phyloP scores from a whole-genome alignment of 352 stramenopile species.

The Pythium insidiosum region DNA sequence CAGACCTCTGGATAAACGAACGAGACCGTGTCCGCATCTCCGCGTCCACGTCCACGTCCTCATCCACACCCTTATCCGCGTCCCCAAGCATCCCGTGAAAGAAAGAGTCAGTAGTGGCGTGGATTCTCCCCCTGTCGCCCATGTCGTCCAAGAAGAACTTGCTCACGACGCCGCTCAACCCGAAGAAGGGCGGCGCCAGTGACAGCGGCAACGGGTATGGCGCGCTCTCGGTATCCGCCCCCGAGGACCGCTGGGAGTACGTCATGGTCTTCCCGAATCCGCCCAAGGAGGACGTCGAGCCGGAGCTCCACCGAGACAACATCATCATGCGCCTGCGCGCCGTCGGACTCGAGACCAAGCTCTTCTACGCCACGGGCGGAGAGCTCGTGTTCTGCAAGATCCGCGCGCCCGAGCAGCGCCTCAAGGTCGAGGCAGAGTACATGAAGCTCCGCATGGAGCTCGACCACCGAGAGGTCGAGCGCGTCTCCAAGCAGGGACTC shows the following conservation, averaged over 20 bases:
- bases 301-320: conserved; percentile 56
- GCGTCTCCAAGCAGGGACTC: conserved; percentile 60
- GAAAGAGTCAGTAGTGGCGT: too few relatives aligned
- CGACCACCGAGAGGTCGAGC: conserved; percentile 46
- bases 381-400: conserved; percentile 83
- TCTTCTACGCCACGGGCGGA: conserved; percentile 63
- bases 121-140: too few relatives aligned
- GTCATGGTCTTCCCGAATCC: conserved; percentile 81
- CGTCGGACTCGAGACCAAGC: conserved; percentile 53
- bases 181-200: not conserved
- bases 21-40: too few relatives aligned
- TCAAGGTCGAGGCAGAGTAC: conserved; percentile 57
- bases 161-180: too few relatives aligned
- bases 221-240: conserved; percentile 74
- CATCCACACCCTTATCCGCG: too few relatives aligned
- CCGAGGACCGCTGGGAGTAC: conserved; percentile 85
- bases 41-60: too few relatives aligned
- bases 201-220: conserved; percentile 52
- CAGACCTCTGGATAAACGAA: too few relatives aligned
- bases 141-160: too few relatives aligned
- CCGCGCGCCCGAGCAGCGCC: conserved; percentile 59
- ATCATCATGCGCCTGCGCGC: conserved; percentile 67
- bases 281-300: conserved; percentile 45
- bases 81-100: too few relatives aligned
- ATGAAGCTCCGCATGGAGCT: conserved; percentile 75